These are phyloP conservation scores for Candolleomyces efflorescens DNA, from an alignment of 768 basidiomycete species.

Conservation along the genomic window DNA sequence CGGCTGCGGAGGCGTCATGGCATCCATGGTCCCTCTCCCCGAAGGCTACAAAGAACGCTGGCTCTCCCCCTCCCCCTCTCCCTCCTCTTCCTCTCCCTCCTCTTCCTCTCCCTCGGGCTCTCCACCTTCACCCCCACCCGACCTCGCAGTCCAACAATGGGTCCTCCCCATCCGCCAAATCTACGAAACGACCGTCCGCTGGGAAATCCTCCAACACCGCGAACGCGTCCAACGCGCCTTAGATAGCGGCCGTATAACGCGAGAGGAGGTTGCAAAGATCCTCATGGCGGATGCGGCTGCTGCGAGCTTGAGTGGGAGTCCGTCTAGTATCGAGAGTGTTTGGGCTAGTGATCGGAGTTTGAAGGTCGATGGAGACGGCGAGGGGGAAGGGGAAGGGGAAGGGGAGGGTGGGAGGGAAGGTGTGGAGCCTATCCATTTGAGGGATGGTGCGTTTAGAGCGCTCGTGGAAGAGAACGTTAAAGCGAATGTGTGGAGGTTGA, in stretches of 20 bases:
- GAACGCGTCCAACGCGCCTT: conserved; percentile 11
- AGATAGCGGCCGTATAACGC: not conserved
- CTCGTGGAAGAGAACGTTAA: conserved; percentile 43
- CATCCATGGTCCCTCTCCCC: conserved; percentile 19
- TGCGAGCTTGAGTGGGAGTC: not conserved
- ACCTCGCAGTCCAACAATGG: conserved; percentile 35
- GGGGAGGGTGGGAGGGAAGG: not conserved
- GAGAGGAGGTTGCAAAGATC: not conserved
- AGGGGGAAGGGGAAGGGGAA: not conserved
- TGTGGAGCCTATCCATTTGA: conserved; percentile 21
- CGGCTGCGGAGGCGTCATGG: conserved; percentile 27
- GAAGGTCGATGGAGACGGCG: not conserved
- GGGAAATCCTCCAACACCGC: conserved; percentile 32
- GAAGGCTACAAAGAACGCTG: not conserved
- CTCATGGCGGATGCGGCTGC: not conserved
- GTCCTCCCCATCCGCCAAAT: conserved; percentile 35
- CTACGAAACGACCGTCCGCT: conserved; percentile 31
- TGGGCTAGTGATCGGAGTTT: not conserved
- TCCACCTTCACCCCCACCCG: no score
- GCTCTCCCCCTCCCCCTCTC: not conserved
- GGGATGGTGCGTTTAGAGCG: conserved; percentile 36
- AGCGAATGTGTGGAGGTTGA: conserved; percentile 25
- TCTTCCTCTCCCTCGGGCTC: not conserved
- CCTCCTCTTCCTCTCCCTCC: not conserved
- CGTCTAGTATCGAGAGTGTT: not conserved